Conservation (phyloP, 2,329 filamentous ascomycete species). For the Periconia sp. region DNA sequence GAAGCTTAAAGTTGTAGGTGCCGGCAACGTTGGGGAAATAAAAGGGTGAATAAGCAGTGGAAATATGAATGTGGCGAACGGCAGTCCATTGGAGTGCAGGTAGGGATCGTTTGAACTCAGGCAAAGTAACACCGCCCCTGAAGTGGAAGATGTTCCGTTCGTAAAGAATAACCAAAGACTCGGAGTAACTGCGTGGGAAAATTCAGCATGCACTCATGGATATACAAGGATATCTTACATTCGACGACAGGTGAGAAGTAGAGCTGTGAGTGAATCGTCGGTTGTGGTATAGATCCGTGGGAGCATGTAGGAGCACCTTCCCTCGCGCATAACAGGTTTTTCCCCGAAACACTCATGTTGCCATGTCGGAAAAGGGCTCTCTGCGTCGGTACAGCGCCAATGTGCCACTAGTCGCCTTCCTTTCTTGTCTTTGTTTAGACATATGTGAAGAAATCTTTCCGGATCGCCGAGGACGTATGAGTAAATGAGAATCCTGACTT, state of each 20-base stretch:
- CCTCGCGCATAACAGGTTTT: too few species aligned
- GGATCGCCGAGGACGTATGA: neutral
- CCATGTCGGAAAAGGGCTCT: constrained; percentile 10
- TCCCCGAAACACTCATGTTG: constrained; percentile 5
- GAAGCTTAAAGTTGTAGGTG: too few species aligned
- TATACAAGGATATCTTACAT: too few species aligned
- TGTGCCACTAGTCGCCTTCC: constrained; percentile 2
- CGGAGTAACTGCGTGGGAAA: constrained; percentile 3
- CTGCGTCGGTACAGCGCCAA: constrained; percentile 5
- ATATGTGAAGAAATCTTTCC: constrained; percentile 7
- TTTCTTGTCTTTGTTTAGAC: neutral
- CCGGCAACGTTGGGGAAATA: too few species aligned
- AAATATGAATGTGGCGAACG: too few species aligned
- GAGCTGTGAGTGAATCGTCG: too few species aligned
- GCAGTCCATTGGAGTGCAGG: constrained; percentile 1
- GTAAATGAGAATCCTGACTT: neutral
- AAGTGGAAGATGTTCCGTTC: constrained; percentile 6
- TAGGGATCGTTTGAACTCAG: constrained; percentile 1
- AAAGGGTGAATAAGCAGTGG: too few species aligned
- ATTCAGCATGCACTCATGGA: neutral
- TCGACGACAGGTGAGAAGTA: too few species aligned
- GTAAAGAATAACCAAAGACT: constrained; percentile 5
- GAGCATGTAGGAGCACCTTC: too few species aligned
- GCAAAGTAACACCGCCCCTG: neutral
- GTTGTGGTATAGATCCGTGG: too few species aligned